Percentiles rank a stretch among this genome's conserved stretches.
Conservation (phyloP, 108 stramenopile genomes). For the Mediolabrus comicus region DNA sequence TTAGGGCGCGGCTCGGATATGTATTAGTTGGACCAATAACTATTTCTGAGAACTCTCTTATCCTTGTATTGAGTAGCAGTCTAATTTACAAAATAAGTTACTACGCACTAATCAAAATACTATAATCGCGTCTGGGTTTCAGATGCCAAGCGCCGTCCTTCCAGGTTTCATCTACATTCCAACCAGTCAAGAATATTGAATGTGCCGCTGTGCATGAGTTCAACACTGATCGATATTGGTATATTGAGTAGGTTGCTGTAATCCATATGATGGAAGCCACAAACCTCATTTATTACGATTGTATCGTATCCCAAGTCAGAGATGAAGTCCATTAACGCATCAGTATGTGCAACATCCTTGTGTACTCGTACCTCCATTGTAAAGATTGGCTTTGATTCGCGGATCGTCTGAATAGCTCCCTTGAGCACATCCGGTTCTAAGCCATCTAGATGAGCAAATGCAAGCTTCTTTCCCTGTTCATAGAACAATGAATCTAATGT, state of each 20-base stretch:
- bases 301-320: slow-evolving; percentile 18
- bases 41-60: no score
- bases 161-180: no score
- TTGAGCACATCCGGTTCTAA: slow-evolving; percentile 20
- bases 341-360: slow-evolving; percentile 4
- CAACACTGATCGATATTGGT: neutral
- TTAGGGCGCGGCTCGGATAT: no score
- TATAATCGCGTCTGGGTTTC: no score
- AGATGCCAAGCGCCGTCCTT: no score
- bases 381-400: slow-evolving; percentile 9
- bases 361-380: slow-evolving; percentile 15
- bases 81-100: no score
- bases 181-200: no score
- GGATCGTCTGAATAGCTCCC: slow-evolving; percentile 15
- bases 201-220: no score
- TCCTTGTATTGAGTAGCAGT: no score
- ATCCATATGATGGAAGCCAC: slow-evolving; percentile 27
- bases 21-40: no score
- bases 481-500: slow-evolving; percentile 19
- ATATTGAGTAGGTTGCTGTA: slow-evolving; percentile 21
- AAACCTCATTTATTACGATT: slow-evolving; percentile 25
- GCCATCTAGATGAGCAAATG: slow-evolving; percentile 24
- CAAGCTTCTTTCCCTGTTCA: slow-evolving; percentile 16
- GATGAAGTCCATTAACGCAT: slow-evolving; percentile 7
- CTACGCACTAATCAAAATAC: no score